phyloP scores from a whole-genome alignment of 1,284 basidiomycete genomes.

The Paramarasmius palmivorus region DNA sequence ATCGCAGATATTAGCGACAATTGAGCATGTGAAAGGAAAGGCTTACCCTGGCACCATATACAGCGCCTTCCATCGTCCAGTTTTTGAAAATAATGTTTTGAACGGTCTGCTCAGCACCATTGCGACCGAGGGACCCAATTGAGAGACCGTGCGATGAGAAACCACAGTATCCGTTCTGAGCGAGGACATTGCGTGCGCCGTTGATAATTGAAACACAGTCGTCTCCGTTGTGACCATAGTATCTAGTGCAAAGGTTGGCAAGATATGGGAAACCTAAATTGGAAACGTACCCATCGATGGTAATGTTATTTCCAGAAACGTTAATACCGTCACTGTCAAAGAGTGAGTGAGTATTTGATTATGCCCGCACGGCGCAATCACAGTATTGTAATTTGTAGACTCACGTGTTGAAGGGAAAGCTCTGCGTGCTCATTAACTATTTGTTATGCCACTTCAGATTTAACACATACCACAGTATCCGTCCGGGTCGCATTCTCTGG shows the following conservation, averaged over 20 bases:
- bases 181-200: conserved; percentile 43
- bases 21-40: not conserved
- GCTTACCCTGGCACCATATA: conserved; percentile 44
- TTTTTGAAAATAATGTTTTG: conserved; percentile 43
- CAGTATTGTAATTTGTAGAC: too few species aligned
- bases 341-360: not conserved
- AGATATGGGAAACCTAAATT: not conserved
- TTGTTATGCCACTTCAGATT: too few species aligned
- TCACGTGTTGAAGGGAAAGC: conserved; percentile 50
- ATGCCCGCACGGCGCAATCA: too few species aligned
- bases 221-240: conserved; percentile 46
- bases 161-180: conserved; percentile 45
- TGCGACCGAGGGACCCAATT: conserved; percentile 45
- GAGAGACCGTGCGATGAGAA: conserved; percentile 49
- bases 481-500: conserved; percentile 40
- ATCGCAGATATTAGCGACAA: not conserved
- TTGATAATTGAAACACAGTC: conserved; percentile 49
- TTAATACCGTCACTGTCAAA: conserved; percentile 37
- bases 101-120: conserved; percentile 38
- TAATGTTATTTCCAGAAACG: conserved; percentile 41
- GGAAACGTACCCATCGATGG: conserved; percentile 37
- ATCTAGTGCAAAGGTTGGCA: not conserved
- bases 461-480: conserved; percentile 29
- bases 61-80: conserved; percentile 46
- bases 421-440: too few species aligned